Conservation (phyloP, 2,329 filamentous ascomycete genomes). For the Drechslerella coelobrocha region DNA sequence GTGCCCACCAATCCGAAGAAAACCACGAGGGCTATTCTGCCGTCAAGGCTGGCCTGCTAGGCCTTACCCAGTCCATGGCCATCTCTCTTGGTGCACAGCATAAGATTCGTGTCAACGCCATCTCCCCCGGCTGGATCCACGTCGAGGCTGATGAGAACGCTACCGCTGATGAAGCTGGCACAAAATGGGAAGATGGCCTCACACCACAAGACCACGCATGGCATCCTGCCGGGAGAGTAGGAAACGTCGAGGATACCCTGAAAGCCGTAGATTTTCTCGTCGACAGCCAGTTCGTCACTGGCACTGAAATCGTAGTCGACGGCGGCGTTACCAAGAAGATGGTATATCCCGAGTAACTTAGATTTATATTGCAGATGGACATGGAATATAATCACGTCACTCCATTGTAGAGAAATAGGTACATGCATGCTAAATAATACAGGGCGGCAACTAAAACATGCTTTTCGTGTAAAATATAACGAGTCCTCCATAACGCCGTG, state of each 20-base stretch:
- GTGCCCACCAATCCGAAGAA: conserved; percentile 62
- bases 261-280: conserved; percentile 40
- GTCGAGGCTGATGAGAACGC: conserved; percentile 59
- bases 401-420: not conserved
- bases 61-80: conserved; percentile 63
- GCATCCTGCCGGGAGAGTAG: conserved; percentile 64
- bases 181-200: conserved; percentile 62
- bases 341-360: conserved; percentile 25
- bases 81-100: conserved; percentile 60
- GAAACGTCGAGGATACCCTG: conserved; percentile 61
- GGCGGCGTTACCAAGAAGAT: conserved; percentile 38
- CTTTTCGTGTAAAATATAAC: not conserved
- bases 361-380: not conserved
- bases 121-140: conserved; percentile 65
- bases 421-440: not conserved
- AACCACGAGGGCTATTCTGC: conserved; percentile 64
- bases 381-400: not conserved
- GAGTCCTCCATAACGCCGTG: not conserved
- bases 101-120: conserved; percentile 61
- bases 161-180: conserved; percentile 53
- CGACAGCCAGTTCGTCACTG: conserved; percentile 21
- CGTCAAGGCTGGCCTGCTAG: conserved; percentile 63
- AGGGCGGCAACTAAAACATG: not conserved
- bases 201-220: conserved; percentile 61
- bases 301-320: conserved; percentile 27